Evolutionary conservation across 176 grass and related monocot genomes (phyloP), one percentile per base, ranked within the genome.

Genomic region (Juncus inflexus): DNA sequence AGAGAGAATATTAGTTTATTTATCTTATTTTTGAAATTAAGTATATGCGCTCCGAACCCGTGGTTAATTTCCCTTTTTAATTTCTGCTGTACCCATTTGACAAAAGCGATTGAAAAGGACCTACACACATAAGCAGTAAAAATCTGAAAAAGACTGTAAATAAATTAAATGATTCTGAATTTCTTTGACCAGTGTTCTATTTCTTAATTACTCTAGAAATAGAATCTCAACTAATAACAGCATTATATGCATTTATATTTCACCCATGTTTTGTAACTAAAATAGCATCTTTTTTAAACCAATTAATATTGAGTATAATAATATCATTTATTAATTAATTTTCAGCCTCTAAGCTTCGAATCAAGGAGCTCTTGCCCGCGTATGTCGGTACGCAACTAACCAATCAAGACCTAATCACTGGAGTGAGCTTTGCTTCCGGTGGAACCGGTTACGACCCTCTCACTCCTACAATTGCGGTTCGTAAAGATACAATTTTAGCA

Each of bases 341-440:
- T 28, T 28, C 78, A 90, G 88, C 85, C 16, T 68, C 85, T 4
- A 35, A 62, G 9, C 64, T 95, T 12, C 85, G 85, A 11, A 42
- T 95, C n/a, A 95, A 95, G 76, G 73, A 95, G 35, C 57, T 80
- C 1, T 73, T 95, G 2, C 85, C 90, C 2, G 42, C 90, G 7
- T 95, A 95, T 73, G 57, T 89, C 3, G 64, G 81, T 9, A 39
- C 69, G 1, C 12, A 86, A 51, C 82, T 89, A 1, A 67, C 61
- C 0, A 50, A 42, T 35, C 38, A 66, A 8, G 90, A 95, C 12
- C 79, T 89, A 39, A 1, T 83, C 7, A 85, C 90, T 8, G 90
- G 90, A 19, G 79, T 95, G 40, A 89, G 90, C 85, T 89, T 95
- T 60, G 90, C 90, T 3, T 95, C 85, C 15, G 90, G 85, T 3